Evolutionary conservation across 495 filamentous ascomycete species (phyloP), one percentile per base, ranked within the genome.

Genomic region (Annulohypoxylon maeteangense): DNA sequence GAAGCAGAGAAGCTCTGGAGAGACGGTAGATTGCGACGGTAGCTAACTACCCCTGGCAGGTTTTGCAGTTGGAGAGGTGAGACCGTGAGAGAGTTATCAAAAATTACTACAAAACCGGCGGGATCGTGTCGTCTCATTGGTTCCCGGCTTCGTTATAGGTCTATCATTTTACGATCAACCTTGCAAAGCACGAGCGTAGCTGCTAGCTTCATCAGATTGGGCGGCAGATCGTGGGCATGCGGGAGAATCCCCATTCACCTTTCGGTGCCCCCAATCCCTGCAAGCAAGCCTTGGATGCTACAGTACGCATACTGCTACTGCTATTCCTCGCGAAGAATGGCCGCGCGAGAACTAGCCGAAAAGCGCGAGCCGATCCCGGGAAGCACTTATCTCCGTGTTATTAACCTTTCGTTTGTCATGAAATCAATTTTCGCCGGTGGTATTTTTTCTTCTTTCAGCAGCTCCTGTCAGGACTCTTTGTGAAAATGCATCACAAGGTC

Each of bases 141-240:
- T 27, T 55, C 22, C 58, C 20, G 31, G 16, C 27, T 36, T 38
- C 12, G 34, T 16, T 40, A 68, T 48, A 62, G 57, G 56, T 25
- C 57, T 27, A 31, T 40, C 38, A n/a, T 44, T 44, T 47, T 45
- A 20, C 38, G 56, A 36, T 45, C 23, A 36, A 55, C 55, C 34
- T 34, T 60, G 57, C 50, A 45, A 42, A 4, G 36, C 18, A 32
- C 31, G n/a, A 50, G 66, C 25, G 47, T 47, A 18, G 16, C 48
- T 38, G 16, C 16, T 44, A 36, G 59, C 53, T 25, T 58, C 67
- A 44, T 59, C 67, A 63, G 59, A 45, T 64, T 64, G 53, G 67
- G 40, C 57, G 23, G 48, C 38, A 44, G 38, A 68, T 68, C 40
- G 65, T 47, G 42, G 16, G 56, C n/a, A n/a, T n/a, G n/a, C 57